Evolutionary conservation across 73 alveolate genomes (phyloP), one percentile per base, ranked within the genome.

Genomic region (Paramecium pentaurelia): DNA sequence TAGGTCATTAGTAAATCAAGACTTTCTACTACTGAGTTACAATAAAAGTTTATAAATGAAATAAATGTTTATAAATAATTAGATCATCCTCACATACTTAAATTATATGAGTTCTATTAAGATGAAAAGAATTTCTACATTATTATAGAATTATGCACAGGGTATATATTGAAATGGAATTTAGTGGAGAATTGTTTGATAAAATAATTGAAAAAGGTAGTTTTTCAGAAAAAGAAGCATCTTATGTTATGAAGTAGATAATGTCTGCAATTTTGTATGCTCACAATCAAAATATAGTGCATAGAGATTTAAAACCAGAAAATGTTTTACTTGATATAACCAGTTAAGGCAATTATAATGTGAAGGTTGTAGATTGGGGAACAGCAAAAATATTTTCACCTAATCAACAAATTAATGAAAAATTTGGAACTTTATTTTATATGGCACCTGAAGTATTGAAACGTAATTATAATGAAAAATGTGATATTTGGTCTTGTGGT

Each of bases 161-260:
- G 95, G 93, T 86, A 86, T 60, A 11, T 8, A 86, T 37, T 58
- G 14, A 18, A 60, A 11, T 73, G 36, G 32, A 27, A 32, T 34
- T 36, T 60, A 70, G 98, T 28, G 99, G 99, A 22, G 99, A 98
- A 92, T 95, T 98, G 60, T 98, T 95, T 91, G 98, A 97, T 83
- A 99, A 97, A 37, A 98, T 98, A 34, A 93, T 90, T 4, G 95
- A 84, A 27, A 95, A 97, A 92, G 99, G 99, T 0, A 86, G 95
- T 32, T 97, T 98, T 94, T 83, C 99, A 0, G 99, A 98, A 97
- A 86, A 92, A 60, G 98, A 96, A 86, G 96, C 98, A 32, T 95
- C 99, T 2, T 90, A 96, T 58, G 91, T 96, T 4, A 92, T 97
- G 98, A 96, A 95, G 84, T 98, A 98, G 93, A 93, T 98, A 1